Conservation (phyloP, 1,284 basidiomycete species). For the Nidula niveotomentosa region DNA sequence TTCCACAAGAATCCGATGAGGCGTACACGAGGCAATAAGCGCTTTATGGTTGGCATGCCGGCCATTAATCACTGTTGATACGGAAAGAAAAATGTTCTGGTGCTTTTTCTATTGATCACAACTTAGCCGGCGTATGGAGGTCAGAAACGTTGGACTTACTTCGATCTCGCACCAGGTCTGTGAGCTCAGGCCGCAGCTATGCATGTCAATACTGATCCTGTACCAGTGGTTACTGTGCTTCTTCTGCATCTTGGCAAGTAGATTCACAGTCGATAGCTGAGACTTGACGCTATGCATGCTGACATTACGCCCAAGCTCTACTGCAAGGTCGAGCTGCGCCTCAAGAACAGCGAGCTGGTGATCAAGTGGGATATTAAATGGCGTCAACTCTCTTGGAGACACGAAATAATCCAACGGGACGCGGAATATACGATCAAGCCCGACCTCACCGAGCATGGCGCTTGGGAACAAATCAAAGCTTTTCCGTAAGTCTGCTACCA, state of each 20-base stretch:
- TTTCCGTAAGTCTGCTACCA: conserved; percentile 53
- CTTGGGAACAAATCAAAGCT: conserved; percentile 58
- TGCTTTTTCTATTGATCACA: conserved; percentile 53
- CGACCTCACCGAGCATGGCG: conserved; percentile 84
- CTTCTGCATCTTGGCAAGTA: conserved; percentile 53
- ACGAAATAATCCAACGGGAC: conserved; percentile 56
- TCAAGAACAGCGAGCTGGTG: conserved; percentile 77
- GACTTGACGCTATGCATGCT: conserved; percentile 82
- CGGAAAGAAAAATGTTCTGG: conserved; percentile 71
- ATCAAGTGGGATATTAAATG: conserved; percentile 67
- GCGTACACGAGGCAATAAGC: conserved; percentile 58
- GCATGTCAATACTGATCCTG: conserved; percentile 70
- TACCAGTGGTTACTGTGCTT: conserved; percentile 54
- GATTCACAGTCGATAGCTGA: conserved; percentile 58
- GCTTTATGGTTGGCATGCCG: conserved; percentile 58
- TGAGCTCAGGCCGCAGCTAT: conserved; percentile 75
- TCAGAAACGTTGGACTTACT: conserved; percentile 35
- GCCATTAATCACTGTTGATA: conserved; percentile 76
- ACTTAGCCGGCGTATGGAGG: not conserved
- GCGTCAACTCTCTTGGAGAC: conserved; percentile 52
- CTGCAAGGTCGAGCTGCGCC: conserved; percentile 74
- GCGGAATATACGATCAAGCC: conserved; percentile 73
- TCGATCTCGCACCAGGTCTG: conserved; percentile 67
- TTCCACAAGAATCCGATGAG: conserved; percentile 71
- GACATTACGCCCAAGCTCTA: conserved; percentile 67